Conservation (phyloP, 495 filamentous ascomycete species). For the Chaetomium fimeti region DNA sequence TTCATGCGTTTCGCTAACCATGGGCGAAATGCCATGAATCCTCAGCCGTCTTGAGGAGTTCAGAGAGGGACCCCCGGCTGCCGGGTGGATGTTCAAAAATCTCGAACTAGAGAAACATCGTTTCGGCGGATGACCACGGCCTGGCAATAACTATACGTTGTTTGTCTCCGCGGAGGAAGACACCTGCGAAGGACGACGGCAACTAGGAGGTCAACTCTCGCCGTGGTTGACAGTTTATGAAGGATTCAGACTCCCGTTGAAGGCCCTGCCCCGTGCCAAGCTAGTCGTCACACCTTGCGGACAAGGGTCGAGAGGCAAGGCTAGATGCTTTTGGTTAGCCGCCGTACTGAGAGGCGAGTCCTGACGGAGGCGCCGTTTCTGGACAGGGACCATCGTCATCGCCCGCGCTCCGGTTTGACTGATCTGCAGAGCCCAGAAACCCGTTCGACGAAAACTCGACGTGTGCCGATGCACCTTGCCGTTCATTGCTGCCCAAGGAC, state of each 20-base stretch:
- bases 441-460: conserved; percentile 12
- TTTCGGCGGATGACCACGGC: neutral
- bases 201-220: neutral
- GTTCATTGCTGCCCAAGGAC: conserved; percentile 13
- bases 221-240: neutral
- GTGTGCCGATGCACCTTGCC: conserved; percentile 2
- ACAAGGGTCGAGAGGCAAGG: conserved; percentile 24
- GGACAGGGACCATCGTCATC: conserved; percentile 25
- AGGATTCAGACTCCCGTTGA: conserved; percentile 2
- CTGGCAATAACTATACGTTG: neutral
- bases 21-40: neutral
- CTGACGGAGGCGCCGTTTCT: conserved; percentile 23
- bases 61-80: neutral
- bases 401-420: conserved; percentile 26
- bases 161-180: neutral
- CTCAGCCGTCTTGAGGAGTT: neutral
- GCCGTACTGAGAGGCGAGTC: conserved; percentile 8
- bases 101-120: neutral
- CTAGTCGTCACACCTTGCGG: conserved; percentile 24
- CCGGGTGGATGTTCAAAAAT: too few species aligned
- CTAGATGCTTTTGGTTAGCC: conserved; percentile 4
- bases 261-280: conserved; percentile 14
- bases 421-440: conserved; percentile 32
- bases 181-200: neutral
- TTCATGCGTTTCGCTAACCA: neutral